Percentiles rank a stretch among this genome's conserved stretches.
phyloP scores from a whole-genome alignment of 768 basidiomycete species.

The Suillus sp. region DNA sequence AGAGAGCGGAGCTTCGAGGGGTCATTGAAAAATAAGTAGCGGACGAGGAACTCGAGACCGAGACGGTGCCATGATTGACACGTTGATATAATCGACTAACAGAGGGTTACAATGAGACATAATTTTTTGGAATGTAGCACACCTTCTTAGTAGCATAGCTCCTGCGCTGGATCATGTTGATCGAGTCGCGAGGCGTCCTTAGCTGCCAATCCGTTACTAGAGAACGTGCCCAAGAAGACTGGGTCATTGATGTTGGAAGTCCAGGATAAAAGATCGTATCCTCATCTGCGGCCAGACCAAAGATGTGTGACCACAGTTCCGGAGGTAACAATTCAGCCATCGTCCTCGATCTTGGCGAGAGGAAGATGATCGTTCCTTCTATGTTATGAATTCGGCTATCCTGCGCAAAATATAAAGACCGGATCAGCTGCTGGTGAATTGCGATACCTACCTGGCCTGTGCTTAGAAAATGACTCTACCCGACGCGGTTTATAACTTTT shows the following conservation, averaged over 20 bases:
- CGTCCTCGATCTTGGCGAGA: background rate
- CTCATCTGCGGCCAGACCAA: slow-evolving; percentile 71
- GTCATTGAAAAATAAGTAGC: slow-evolving; percentile 67
- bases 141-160: slow-evolving; percentile 74
- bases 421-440: background rate
- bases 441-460: background rate
- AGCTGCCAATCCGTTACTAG: slow-evolving; percentile 52
- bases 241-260: slow-evolving; percentile 62
- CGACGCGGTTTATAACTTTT: background rate
- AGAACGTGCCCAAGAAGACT: slow-evolving; percentile 65
- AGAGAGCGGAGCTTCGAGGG: slow-evolving; percentile 56
- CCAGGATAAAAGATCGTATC: slow-evolving; percentile 65
- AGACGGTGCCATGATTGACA: slow-evolving; percentile 64
- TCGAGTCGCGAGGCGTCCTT: slow-evolving; percentile 58
- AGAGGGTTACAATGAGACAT: slow-evolving; percentile 1
- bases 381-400: background rate
- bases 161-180: slow-evolving; percentile 57
- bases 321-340: slow-evolving; percentile 53
- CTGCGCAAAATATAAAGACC: background rate
- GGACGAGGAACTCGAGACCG: slow-evolving; percentile 67
- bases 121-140: slow-evolving; percentile 16
- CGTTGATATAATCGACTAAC: slow-evolving; percentile 66
- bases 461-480: background rate
- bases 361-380: background rate
- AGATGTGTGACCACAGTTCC: slow-evolving; percentile 72